Conservation (phyloP, 2,329 filamentous ascomycete genomes). For the Trichoderma sp. region DNA sequence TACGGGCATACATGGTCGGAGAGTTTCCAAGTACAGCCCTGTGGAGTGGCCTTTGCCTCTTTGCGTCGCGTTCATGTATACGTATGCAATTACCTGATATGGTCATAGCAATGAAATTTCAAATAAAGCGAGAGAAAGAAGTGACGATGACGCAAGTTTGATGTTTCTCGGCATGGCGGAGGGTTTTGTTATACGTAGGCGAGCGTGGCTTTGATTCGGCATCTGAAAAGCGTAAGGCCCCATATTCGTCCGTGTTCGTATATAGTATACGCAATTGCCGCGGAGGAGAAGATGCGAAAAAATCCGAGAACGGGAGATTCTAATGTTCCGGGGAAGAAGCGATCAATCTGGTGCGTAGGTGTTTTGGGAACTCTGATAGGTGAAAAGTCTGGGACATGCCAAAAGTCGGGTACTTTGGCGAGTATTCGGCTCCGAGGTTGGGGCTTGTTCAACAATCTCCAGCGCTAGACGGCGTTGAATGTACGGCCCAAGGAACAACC, state of each 20-base stretch:
- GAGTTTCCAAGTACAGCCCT: background rate
- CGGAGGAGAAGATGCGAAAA: background rate
- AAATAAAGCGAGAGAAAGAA: background rate
- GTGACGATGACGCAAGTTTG: background rate
- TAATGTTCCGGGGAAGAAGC: background rate
- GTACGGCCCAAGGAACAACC: background rate
- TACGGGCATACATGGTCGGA: no score
- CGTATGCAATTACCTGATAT: background rate
- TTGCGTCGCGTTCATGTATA: background rate
- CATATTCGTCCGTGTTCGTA: background rate
- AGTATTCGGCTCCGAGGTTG: background rate
- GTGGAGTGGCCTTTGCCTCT: background rate
- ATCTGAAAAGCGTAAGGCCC: background rate
- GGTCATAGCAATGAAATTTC: no score
- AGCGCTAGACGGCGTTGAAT: background rate
- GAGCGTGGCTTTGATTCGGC: background rate
- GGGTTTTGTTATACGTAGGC: background rate
- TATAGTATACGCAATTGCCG: background rate
- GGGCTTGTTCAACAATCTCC: background rate
- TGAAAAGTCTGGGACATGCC: background rate
- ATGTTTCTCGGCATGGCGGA: background rate
- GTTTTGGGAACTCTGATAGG: background rate
- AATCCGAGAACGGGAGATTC: background rate
- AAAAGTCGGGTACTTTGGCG: background rate
- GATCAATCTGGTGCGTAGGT: background rate